These are phyloP conservation scores for Nannochloris sp. DNA, from an alignment of 139 green algal species.

Conservation along the genomic window DNA sequence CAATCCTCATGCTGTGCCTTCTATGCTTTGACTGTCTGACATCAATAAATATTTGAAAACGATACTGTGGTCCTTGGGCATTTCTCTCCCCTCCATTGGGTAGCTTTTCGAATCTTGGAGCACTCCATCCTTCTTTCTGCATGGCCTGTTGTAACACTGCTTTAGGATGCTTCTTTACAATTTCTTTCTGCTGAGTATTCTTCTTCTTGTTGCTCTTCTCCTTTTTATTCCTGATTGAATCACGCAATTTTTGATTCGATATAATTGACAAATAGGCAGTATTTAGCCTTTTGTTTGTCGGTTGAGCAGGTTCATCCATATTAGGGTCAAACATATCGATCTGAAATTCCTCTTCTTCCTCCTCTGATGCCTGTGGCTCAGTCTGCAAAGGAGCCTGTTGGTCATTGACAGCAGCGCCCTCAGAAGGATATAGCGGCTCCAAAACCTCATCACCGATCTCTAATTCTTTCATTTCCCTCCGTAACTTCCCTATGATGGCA, in stretches of 20 bases:
- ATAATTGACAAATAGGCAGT: slow-evolving; percentile 12
- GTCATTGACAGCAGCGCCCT: not conserved
- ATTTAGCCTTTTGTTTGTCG: not conserved
- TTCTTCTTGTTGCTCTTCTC: slow-evolving; percentile 18
- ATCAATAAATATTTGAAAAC: slow-evolving; percentile 36
- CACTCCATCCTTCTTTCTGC: slow-evolving; percentile 44
- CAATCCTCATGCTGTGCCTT: not conserved
- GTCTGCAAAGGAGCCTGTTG: not conserved
- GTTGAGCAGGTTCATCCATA: slow-evolving; percentile 13
- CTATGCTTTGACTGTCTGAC: not conserved
- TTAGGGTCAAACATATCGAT: slow-evolving; percentile 36
- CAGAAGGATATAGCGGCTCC: not conserved
- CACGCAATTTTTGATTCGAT: slow-evolving; percentile 3
- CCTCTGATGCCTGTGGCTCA: not conserved
- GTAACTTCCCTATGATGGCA: slow-evolving; percentile 61
- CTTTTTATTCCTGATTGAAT: slow-evolving; percentile 4
- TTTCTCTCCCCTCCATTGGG: slow-evolving; percentile 30
- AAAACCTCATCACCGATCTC: slow-evolving; percentile 27
- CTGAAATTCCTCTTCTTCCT: slow-evolving; percentile 10
- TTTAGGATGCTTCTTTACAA: slow-evolving; percentile 47
- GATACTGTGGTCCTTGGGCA: slow-evolving; percentile 11
- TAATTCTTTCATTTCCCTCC: slow-evolving; percentile 43
- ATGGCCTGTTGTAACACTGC: slow-evolving; percentile 78
- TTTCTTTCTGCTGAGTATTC: not conserved
- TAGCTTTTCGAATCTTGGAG: slow-evolving; percentile 61